Base-by-base conservation (phyloP, 352 stramenopile species). In the Aphanomyces cochlioides region DNA sequence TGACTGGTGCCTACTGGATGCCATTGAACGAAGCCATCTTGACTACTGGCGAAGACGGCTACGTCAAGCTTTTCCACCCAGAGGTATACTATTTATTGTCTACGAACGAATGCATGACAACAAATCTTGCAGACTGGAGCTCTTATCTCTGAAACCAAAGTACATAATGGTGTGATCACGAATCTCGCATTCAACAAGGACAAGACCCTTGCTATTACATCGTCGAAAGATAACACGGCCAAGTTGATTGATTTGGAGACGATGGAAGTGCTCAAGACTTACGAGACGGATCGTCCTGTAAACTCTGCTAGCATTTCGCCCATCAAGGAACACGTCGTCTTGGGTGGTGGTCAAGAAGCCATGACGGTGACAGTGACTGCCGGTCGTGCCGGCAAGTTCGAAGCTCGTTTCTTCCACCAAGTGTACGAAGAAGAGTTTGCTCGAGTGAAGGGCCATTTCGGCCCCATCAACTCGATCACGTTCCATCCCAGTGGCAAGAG, bases 371-470 rank as follows among this genome's bases (percentile, higher is more conserved):
- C 97, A 7, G 96, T 89, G 37, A 97, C 89, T 19, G 92, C 97
- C 84, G 83, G 98, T 89, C 87, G 85, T 47, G 88, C 93, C 58
- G 89, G 89, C 66, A 95, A 96, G 72, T 97, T 96, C 69, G 97
- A 99, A 78, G 98, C 96, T 2, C 87, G 96, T 56, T 99, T 99
- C 82, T 99, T 98, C 84, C 93, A 99, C 81, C 93, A 98, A 78
- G 94, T 99, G 10, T 98, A 98, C 77, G 95, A 98, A 78, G 95
- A 99, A 73, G 96, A 99, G 79, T 99, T 99, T 79, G 97, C 93
- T 5, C 89, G 90, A 66, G 96, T 99, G 43, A 99, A 99, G 84
- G 97, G 97, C 66, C 97, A 99, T 79, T 99, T 99, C 79, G 97
- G 97, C 58, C 97, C 97, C 37, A 99, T 99, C 77, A 99, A 99